Evolutionary conservation across 192 early-diverging fungal genomes (phyloP), one percentile per base, ranked within the genome.

Genomic region (Mortierella claussenii): DNA sequence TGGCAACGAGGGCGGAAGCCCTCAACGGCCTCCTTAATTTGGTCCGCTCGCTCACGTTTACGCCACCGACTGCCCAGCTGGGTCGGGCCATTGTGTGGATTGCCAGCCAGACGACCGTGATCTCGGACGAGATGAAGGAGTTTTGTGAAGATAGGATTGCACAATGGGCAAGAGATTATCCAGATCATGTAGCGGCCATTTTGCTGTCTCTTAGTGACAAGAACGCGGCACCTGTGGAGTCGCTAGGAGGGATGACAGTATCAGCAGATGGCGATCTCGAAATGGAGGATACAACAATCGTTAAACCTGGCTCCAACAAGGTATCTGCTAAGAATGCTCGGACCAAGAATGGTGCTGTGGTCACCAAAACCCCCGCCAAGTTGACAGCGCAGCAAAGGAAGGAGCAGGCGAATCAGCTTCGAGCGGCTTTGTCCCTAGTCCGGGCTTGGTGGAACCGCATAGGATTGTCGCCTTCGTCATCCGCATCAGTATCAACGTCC

Each of bases 1-100:
- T 67, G 4, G 3, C 15, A 23, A 44, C 50, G 1, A 68, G 75
- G 23, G 75, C 82, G 26, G 87, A 89, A 48, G 84, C 84, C 0
- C 57, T 86, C 12, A 78, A 61, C 21, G 85, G 85, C 1, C 32
- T 89, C 8, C 21, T 85, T 30, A 65, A 78, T 36, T 36, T 88
- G 27, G 34, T 85, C 54, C 75, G 80, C 20, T 68, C 80, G 8
- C 61, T 82, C 4, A 30, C 43, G 2, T 21, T 60, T 20, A 48
- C 27, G 0, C 63, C 73, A 45, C 73, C 73, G 8, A 27, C 43
- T 33, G 46, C 62, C 23, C 33, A 50, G 21, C 59, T 76, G 17
- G 63, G 63, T 28, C 45, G 51, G 13, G 46, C 64, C 0, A 21
- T 76, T 24, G 58, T 60, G 30, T 31, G 58, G 43, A 60, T 76